A percentile compares a stretch with the other conserved stretches of the same genome.
These are phyloP conservation scores for Xylariaceae sp. DNA, from an alignment of 2,329 filamentous ascomycete species.

Conservation along the genomic window DNA sequence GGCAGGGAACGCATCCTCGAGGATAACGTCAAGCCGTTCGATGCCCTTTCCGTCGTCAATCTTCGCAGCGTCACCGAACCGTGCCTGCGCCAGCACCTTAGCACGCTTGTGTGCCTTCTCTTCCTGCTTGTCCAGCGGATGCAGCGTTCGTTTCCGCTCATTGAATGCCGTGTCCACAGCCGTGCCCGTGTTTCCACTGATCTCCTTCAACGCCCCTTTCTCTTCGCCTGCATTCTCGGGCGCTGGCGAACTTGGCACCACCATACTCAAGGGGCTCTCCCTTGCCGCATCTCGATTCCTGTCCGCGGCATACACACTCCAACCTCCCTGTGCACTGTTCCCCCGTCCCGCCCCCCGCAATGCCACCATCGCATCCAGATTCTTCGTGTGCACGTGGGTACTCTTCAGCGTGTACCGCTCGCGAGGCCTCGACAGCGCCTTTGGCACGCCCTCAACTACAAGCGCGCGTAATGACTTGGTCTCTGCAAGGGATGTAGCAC, in stretches of 20 bases:
- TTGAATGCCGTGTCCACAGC: too few relatives aligned
- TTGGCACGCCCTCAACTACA: constrained; percentile 75
- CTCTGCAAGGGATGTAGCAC: constrained; percentile 41
- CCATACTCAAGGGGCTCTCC: constrained; percentile 51
- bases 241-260: constrained; percentile 43
- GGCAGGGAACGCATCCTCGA: constrained; percentile 53
- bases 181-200: too few relatives aligned
- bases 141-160: not conserved
- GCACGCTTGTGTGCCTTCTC: constrained; percentile 50
- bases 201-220: constrained; percentile 2
- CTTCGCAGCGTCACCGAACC: constrained; percentile 63
- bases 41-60: constrained; percentile 56
- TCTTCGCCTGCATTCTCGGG: constrained; percentile 32
- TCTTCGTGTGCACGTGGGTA: constrained; percentile 67
- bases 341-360: constrained; percentile 65
- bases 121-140: constrained; percentile 23
- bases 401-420: constrained; percentile 65
- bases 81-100: constrained; percentile 57
- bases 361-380: constrained; percentile 64
- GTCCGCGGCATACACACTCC: constrained; percentile 66
- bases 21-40: constrained; percentile 55
- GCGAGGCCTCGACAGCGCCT: constrained; percentile 71
- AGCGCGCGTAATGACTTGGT: constrained; percentile 63
- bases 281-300: constrained; percentile 32
- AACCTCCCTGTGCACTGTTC: constrained; percentile 71